Base-by-base conservation (phyloP, 2,329 filamentous ascomycete genomes). In the Arthroderma sp. region DNA sequence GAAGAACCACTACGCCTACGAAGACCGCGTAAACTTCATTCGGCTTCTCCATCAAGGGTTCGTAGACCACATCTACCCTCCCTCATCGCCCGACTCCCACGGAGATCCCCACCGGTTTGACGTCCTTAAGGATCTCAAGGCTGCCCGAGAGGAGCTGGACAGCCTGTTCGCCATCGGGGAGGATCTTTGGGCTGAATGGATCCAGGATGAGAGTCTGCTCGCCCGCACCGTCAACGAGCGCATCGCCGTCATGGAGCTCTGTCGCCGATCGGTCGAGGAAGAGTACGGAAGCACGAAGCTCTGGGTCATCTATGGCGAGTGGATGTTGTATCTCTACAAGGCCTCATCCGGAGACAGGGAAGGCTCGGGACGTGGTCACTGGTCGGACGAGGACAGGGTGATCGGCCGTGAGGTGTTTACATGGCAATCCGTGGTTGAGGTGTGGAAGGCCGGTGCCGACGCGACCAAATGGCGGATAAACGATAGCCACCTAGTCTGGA, bases 231-330 rank as follows among this genome's bases (percentile, higher is more conserved):
- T 77, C 5, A 79, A 83, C 21, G 81, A 84, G 63, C 77, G 80
- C 38, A 76, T 82, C 59, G 73, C 71, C 2, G 76, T 85, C 8
- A 78, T 83, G 63, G 81, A 84, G 61, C 71, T 83, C 13, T 84
- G 78, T 63, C 75, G 78, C 61, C 77, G 78, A 61, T 81, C 81
- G 2, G 78, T 82, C 1, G 73, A 77, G 38, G 82, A 85, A 59
- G 82, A 85, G 65, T 79, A 79, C 47, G 78, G 77, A 54, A 84
- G 82, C 60, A 77, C 78, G 9, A 79, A 77, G 58, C 68, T 85
- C 5, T 85, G 82, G 82, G 70, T 73, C n/a, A 74, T 79, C 8
- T 85, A 83, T 63, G 81, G 79, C 21, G 79, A 84, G 59, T 85
- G 80, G 75, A 74, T 84, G 60, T 71, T 78, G 37, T 74, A 78